phyloP scores from a whole-genome alignment of 2,329 filamentous ascomycete genomes.

The Davidsoniella australis region DNA sequence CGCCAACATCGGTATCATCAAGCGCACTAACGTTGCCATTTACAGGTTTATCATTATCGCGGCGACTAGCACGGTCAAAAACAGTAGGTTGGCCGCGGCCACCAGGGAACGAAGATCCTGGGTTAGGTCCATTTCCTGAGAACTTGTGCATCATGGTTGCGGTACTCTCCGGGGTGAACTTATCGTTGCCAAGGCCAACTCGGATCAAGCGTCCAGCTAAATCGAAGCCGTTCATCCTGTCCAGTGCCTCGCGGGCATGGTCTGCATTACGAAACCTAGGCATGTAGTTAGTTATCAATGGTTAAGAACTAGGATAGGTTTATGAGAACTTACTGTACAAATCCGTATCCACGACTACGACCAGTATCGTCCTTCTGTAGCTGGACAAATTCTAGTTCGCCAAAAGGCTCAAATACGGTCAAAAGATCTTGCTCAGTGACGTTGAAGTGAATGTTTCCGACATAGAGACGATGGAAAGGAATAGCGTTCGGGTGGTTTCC shows the following conservation, averaged over 20 bases:
- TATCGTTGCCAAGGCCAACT: constrained; percentile 98
- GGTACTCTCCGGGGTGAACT: constrained; percentile 96
- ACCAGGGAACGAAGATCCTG: constrained; percentile 73
- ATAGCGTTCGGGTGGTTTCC: constrained; percentile 60
- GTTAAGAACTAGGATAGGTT: neutral
- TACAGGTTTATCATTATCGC: constrained; percentile 77
- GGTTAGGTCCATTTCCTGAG: constrained; percentile 49
- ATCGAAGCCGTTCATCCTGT: constrained; percentile 99
- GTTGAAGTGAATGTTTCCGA: constrained; percentile 98
- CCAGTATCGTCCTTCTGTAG: constrained; percentile 89
- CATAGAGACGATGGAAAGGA: constrained; percentile 94
- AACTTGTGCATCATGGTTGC: constrained; percentile 84
- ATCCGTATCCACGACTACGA: constrained; percentile 87
- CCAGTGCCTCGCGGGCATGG: constrained; percentile 82
- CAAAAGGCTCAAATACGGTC: constrained; percentile 94
- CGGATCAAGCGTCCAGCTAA: constrained; percentile 92
- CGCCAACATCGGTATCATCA: constrained; percentile 92
- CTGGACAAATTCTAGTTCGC: constrained; percentile 92
- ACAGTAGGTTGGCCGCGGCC: constrained; percentile 57
- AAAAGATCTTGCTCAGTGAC: constrained; percentile 92
- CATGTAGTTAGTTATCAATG: constrained; percentile 19
- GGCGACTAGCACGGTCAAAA: constrained; percentile 75
- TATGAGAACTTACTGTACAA: constrained; percentile 68
- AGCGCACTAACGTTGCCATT: constrained; percentile 55
- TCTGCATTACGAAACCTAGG: constrained; percentile 71